Percentiles rank a stretch among this genome's conserved stretches.
Evolutionary conservation across 495 filamentous ascomycete genomes (phyloP).

Genomic region (Halenospora varia): DNA sequence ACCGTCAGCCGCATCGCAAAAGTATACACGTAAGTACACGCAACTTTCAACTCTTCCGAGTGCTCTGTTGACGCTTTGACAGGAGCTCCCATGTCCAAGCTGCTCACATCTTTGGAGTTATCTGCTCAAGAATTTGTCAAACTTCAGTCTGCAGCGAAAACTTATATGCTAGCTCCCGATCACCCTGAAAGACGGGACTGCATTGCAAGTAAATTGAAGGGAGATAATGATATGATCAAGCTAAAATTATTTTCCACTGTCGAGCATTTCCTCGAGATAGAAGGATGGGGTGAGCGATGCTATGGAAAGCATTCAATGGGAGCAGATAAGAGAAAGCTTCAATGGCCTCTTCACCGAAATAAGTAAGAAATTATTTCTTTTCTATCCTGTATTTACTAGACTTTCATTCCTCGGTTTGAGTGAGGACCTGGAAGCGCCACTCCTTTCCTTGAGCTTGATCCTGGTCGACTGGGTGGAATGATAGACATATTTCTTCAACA

Average conservation of each 20-base stretch:
- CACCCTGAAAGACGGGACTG: constrained; percentile 55
- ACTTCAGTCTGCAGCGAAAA: constrained; percentile 55
- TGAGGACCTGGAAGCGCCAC: too few relatives aligned
- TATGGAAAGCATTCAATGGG: constrained; percentile 43
- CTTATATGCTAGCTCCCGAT: constrained; percentile 55
- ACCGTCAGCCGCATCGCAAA: constrained; percentile 46
- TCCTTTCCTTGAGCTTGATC: too few relatives aligned
- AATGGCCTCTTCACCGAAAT: constrained; percentile 54
- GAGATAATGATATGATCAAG: constrained; percentile 58
- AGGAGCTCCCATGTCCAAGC: constrained; percentile 55
- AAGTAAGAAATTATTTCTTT: constrained; percentile 25
- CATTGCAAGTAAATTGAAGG: constrained; percentile 55
- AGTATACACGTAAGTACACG: constrained; percentile 44
- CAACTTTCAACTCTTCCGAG: not conserved
- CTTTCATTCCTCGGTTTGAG: too few relatives aligned
- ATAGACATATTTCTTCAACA: too few relatives aligned
- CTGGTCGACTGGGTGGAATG: too few relatives aligned
- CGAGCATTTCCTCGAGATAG: constrained; percentile 50
- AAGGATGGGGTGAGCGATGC: constrained; percentile 52
- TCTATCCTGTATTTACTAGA: not conserved
- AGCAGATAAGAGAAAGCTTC: constrained; percentile 33
- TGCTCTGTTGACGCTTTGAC: not conserved
- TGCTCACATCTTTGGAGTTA: constrained; percentile 54
- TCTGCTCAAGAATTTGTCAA: constrained; percentile 55
- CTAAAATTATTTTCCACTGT: constrained; percentile 57